phyloP scores from a whole-genome alignment of 2,329 filamentous ascomycete species.

The Colletotrichum incanum region DNA sequence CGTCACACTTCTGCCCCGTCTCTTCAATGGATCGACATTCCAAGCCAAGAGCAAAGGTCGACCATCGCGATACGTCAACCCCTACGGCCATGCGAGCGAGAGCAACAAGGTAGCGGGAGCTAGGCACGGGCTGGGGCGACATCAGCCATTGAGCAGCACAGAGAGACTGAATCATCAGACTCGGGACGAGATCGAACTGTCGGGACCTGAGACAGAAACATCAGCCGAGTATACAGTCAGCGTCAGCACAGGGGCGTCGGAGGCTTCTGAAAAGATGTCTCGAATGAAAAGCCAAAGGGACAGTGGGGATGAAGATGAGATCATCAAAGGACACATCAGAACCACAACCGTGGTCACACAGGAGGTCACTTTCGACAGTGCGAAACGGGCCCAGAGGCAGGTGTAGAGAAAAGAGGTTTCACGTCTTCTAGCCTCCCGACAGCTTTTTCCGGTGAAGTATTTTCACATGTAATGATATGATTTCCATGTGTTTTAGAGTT shows the following conservation, averaged over 20 bases:
- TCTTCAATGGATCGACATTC: constrained; percentile 38
- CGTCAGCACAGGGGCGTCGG: constrained; percentile 23
- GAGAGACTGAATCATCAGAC: constrained; percentile 9
- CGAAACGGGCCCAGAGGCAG: neutral
- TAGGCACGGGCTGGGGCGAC: constrained; percentile 1
- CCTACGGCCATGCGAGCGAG: constrained; percentile 27
- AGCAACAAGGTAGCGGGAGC: constrained; percentile 43
- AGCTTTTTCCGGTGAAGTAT: neutral
- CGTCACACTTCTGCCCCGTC: constrained; percentile 44
- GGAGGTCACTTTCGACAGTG: constrained; percentile 29
- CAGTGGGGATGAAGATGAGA: neutral
- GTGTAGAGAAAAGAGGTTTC: neutral
- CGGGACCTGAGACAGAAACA: neutral
- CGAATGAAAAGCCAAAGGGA: neutral
- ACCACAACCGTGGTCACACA: constrained; percentile 48
- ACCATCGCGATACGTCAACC: constrained; percentile 13
- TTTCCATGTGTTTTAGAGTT: neutral
- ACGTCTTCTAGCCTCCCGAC: neutral
- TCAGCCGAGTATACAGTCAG: constrained; percentile 35
- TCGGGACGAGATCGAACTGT: constrained; percentile 29
- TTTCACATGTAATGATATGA: neutral
- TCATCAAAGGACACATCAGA: constrained; percentile 35
- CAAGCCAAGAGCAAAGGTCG: neutral
- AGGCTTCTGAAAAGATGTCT: neutral
- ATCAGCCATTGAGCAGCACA: constrained; percentile 14